Base-by-base conservation (phyloP, 352 stramenopile genomes). In the Pythium vanterpoolii region DNA sequence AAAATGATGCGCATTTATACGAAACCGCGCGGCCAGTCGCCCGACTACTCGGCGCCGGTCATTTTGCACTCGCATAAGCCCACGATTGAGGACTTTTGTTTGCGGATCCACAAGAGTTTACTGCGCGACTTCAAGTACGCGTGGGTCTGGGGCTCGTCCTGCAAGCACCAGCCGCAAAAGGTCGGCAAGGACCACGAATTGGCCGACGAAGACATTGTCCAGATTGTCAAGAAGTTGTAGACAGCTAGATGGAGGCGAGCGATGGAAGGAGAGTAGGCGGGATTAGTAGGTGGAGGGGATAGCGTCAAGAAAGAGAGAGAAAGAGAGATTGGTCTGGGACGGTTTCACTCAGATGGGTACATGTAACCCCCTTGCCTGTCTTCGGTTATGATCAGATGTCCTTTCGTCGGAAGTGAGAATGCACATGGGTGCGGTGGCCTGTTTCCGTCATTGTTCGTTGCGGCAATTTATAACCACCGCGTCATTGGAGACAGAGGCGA, bases 1-100 rank as follows among this genome's bases (percentile, higher is more conserved):
- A 91, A 96, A 67, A 96, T 99, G 83, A 98, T 98, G 55, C 89
- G 96, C 51, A 97, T 99, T 69, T 99, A 99, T 79, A 99, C 97
- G 42, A 99, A 99, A 79, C 97, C 89, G 16, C 94, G 94, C 60
- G 97, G 97, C 45, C 79, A 91, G 62, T 86, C 96, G 54, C 97
- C 97, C 7, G 97, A 99, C 82, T 97, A 99, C 62, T 84, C 83
- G 52, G 96, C 97, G 55, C 97, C 97, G 0, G 95, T 99, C n/a
- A 98, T 99, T 63, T 73, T 99, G 27, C 97, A 97, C 66, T 80
- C 86, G 27, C 95, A 98, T 64, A 89, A 86, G 14, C 97, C 97
- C 3, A 98, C 84, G 21, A 89, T 99, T n/a, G 95, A 98, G 73
- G 90, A 97, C 38, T 97, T 99, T 55, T 99, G 97, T 76, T 71